A percentile compares a stretch with the other conserved stretches of the same genome.
These are phyloP conservation scores for Ganoderma meredithae DNA, from an alignment of 1,284 basidiomycete genomes.

Conservation along the genomic window DNA sequence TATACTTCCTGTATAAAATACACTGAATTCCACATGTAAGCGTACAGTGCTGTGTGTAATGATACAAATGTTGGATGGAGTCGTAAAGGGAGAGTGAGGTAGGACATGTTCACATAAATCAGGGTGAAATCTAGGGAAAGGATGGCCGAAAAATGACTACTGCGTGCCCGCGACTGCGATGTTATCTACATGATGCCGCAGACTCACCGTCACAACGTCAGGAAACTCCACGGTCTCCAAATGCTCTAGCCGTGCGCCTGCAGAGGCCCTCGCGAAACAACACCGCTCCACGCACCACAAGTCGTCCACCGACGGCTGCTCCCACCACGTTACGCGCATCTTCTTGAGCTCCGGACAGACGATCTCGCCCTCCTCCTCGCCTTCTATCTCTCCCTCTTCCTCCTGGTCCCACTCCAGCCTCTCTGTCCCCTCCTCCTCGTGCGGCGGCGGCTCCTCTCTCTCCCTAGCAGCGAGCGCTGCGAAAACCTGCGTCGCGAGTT, in stretches of 20 bases:
- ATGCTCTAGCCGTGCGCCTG: slow-evolving; percentile 8
- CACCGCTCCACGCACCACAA: slow-evolving; percentile 23
- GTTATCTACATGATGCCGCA: slow-evolving; percentile 12
- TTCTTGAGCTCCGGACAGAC: slow-evolving; percentile 17
- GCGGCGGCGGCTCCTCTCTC: not conserved
- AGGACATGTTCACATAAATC: not conserved
- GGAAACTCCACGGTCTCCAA: slow-evolving; percentile 20
- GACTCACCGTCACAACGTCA: slow-evolving; percentile 8
- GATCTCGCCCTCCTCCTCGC: slow-evolving; percentile 1
- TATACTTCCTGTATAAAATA: slow-evolving; percentile 24
- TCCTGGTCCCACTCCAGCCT: not conserved
- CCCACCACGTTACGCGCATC: slow-evolving; percentile 11
- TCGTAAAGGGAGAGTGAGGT: not conserved
- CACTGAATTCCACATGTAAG: not conserved
- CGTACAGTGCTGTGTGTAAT: not conserved
- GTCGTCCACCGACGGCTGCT: slow-evolving; percentile 19
- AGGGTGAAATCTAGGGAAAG: not conserved
- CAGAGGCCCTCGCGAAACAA: slow-evolving; percentile 12
- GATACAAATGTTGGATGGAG: not conserved
- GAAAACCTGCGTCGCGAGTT: slow-evolving; percentile 1
- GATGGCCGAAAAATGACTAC: not conserved
- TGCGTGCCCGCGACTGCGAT: slow-evolving; percentile 3
- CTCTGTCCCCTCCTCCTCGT: not conserved
- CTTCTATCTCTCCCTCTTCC: not conserved
- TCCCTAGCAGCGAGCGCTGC: slow-evolving; percentile 11